A percentile compares a stretch with the other conserved stretches of the same genome.
These are phyloP conservation scores for Ocimum tenuiflorum DNA, from an alignment of 257 asterid species.

Conservation along the genomic window DNA sequence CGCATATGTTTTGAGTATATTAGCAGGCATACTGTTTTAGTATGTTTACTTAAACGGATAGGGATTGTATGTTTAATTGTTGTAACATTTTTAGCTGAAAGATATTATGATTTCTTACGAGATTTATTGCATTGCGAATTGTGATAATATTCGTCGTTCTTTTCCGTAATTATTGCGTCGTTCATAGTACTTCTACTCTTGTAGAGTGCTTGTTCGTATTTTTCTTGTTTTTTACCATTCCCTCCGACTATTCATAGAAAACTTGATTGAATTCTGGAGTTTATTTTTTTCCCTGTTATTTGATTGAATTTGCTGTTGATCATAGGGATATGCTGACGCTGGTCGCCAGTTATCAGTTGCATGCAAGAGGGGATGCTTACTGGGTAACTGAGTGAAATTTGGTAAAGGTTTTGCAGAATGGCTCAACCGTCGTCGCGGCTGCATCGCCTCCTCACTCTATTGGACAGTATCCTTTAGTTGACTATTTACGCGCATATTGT, in stretches of 20 bases:
- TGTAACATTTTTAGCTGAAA: constrained; percentile 5
- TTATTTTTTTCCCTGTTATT: not conserved
- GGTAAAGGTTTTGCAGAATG: constrained; percentile 38
- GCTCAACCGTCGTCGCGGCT: constrained; percentile 98
- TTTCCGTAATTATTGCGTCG: not conserved
- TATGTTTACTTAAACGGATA: constrained; percentile 27
- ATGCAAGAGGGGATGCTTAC: constrained; percentile 29
- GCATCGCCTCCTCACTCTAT: constrained; percentile 79
- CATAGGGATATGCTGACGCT: constrained; percentile 19
- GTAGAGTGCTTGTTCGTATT: not conserved
- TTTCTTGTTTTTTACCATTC: too few relatives aligned
- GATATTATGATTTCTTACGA: not conserved
- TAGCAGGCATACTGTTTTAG: not conserved
- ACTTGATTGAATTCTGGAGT: constrained; percentile 6
- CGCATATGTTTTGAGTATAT: not conserved
- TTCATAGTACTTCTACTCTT: too few relatives aligned
- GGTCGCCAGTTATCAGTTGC: constrained; percentile 23
- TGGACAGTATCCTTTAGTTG: constrained; percentile 89
- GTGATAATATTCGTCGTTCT: not conserved
- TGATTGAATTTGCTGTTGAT: constrained; percentile 16
- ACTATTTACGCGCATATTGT: not conserved
- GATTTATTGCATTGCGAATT: not conserved
- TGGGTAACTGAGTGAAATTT: constrained; percentile 31
- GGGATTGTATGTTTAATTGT: not conserved
- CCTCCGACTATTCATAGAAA: not conserved